Evolutionary conservation across 1,284 basidiomycete genomes (phyloP).

Genomic region (Rhodofomes roseus): DNA sequence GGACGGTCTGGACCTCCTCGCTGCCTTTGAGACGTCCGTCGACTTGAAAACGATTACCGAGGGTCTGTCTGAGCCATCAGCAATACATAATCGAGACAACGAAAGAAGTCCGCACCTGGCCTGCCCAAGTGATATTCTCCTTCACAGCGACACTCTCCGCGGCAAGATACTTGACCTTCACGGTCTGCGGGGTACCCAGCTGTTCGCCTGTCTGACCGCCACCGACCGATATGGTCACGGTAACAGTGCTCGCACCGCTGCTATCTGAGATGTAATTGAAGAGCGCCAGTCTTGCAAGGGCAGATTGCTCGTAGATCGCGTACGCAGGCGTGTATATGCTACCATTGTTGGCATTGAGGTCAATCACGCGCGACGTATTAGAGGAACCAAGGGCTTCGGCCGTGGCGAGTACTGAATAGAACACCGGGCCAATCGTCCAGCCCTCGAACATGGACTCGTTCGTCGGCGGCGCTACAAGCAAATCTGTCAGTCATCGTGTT

Average conservation of each 20-base stretch:
- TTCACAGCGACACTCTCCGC: slow-evolving; percentile 57
- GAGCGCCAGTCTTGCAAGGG: slow-evolving; percentile 54
- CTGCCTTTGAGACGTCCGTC: slow-evolving; percentile 46
- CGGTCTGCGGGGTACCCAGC: slow-evolving; percentile 53
- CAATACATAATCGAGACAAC: neutral
- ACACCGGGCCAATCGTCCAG: slow-evolving; percentile 66
- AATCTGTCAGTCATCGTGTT: neutral
- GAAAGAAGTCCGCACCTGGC: slow-evolving; percentile 36
- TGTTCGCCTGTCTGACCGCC: slow-evolving; percentile 38
- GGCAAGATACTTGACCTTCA: slow-evolving; percentile 42
- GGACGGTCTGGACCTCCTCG: slow-evolving; percentile 36
- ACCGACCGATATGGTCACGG: slow-evolving; percentile 41
- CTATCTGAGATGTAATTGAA: slow-evolving; percentile 67
- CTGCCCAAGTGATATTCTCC: slow-evolving; percentile 71
- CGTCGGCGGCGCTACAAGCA: slow-evolving; percentile 49
- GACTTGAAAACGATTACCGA: slow-evolving; percentile 58
- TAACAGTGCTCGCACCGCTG: slow-evolving; percentile 47
- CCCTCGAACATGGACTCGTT: slow-evolving; percentile 53
- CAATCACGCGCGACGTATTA: slow-evolving; percentile 56
- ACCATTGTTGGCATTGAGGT: slow-evolving; percentile 47
- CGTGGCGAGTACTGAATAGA: slow-evolving; percentile 66
- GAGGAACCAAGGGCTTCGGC: slow-evolving; percentile 66
- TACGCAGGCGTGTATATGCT: slow-evolving; percentile 65
- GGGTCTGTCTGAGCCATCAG: slow-evolving; percentile 46
- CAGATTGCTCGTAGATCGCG: slow-evolving; percentile 64